Evolutionary conservation across 768 basidiomycete genomes (phyloP).

Genomic region (Tulasnella calospora): DNA sequence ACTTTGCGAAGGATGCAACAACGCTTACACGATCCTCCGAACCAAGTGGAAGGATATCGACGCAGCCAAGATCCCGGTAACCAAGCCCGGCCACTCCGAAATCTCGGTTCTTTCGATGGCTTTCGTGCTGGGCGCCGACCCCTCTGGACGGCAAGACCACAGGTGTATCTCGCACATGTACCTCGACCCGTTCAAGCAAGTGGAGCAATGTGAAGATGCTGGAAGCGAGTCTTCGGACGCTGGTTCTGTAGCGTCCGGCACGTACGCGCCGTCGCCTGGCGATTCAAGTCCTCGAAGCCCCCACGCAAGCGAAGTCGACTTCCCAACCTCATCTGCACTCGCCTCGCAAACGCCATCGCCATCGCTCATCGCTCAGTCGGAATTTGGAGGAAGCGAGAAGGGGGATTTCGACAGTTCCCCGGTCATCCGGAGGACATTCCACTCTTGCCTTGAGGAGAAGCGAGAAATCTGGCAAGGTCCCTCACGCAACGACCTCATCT

Average conservation of each 20-base stretch:
- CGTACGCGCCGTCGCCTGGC: constrained; percentile 3
- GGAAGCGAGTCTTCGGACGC: background rate
- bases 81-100: constrained; percentile 1
- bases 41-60: constrained; percentile 18
- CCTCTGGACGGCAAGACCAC: constrained; percentile 18
- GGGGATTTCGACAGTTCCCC: background rate
- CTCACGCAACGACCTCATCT: constrained; percentile 25
- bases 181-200: constrained; percentile 15
- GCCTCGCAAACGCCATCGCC: constrained; percentile 11
- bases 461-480: constrained; percentile 24
- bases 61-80: background rate
- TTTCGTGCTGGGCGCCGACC: constrained; percentile 21
- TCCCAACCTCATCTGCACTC: background rate
- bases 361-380: background rate
- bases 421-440: constrained; percentile 18
- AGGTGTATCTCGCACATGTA: constrained; percentile 26
- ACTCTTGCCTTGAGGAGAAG: constrained; percentile 24
- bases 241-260: background rate
- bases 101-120: constrained; percentile 26
- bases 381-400: background rate
- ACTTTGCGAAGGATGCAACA: constrained; percentile 20
- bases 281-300: background rate
- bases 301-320: background rate
- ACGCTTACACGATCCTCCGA: constrained; percentile 23
- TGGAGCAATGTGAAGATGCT: background rate